phyloP scores from a whole-genome alignment of 441 rosid genomes.

The Erysimum cheiri region DNA sequence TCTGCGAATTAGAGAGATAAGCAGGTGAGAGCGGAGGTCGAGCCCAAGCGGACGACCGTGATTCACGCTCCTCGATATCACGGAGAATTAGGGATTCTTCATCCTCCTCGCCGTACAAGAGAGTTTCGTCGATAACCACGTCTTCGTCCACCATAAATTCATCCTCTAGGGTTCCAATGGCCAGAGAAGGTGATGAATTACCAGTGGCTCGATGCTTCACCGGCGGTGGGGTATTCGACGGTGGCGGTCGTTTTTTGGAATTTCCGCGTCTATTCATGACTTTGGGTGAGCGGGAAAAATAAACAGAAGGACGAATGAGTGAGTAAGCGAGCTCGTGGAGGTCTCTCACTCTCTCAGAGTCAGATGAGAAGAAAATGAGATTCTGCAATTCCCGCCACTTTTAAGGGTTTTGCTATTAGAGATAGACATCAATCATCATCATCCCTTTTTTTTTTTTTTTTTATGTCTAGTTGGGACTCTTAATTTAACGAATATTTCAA shows the following conservation, averaged over 20 bases:
- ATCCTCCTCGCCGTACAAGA: constrained; percentile 56
- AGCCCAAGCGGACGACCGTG: constrained; percentile 71
- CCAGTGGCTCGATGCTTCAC: constrained; percentile 58
- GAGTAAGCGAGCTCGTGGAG: constrained; percentile 12
- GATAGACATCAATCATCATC: background rate
- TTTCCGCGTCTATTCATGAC: constrained; percentile 52
- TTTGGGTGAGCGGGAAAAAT: constrained; percentile 24
- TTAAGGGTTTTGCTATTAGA: constrained; percentile 30
- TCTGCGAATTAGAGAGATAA: constrained; percentile 61
- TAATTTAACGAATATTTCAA: no score
- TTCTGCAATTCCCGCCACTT: constrained; percentile 38
- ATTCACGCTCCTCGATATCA: constrained; percentile 73
- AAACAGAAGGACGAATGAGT: background rate
- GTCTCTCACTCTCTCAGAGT: background rate
- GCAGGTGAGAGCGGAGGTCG: constrained; percentile 72
- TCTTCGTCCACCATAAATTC: constrained; percentile 88
- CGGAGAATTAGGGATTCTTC: constrained; percentile 77
- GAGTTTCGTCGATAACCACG: constrained; percentile 80
- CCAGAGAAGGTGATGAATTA: constrained; percentile 42
- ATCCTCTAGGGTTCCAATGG: constrained; percentile 54
- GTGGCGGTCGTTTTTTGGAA: constrained; percentile 71
- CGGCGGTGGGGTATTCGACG: constrained; percentile 51
- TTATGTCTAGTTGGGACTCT: no score
- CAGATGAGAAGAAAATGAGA: constrained; percentile 3
- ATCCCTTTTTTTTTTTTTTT: no score